Evolutionary conservation across 2,329 filamentous ascomycete genomes (phyloP).

Genomic region (Hymenoscyphus infarciens): DNA sequence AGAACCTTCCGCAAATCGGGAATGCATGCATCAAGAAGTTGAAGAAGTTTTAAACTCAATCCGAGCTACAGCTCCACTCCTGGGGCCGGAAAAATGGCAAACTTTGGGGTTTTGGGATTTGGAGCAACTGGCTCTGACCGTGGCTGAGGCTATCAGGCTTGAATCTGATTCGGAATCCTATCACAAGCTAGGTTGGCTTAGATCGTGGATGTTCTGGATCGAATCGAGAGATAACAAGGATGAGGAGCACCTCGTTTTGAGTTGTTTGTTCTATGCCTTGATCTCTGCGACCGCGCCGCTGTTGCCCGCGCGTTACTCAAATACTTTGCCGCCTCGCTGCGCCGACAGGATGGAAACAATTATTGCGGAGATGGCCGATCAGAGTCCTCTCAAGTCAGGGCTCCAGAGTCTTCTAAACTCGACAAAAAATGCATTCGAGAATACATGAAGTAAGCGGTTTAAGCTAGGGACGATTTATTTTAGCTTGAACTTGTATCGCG

Average conservation of each 20-base stretch:
- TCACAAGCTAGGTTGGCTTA: constrained; percentile 17
- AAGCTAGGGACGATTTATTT: no score
- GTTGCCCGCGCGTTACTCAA: constrained; percentile 18
- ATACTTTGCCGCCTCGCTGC: constrained; percentile 8
- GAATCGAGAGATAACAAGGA: constrained; percentile 12
- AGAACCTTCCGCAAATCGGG: neutral
- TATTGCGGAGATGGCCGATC: neutral
- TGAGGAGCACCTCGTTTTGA: constrained; percentile 12
- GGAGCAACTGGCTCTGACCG: constrained; percentile 13
- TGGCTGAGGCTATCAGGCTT: constrained; percentile 8
- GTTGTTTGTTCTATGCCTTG: constrained; percentile 19
- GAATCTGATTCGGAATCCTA: constrained; percentile 13
- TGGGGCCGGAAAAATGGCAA: constrained; percentile 16
- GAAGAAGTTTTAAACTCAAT: constrained; percentile 12
- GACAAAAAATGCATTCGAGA: no score
- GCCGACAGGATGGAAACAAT: constrained; percentile 12
- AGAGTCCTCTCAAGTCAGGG: neutral
- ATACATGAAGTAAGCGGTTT: no score
- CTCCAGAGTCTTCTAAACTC: neutral
- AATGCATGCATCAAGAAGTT: constrained; percentile 8
- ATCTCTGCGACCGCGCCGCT: constrained; percentile 18
- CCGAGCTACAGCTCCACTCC: neutral
- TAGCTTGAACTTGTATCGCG: no score
- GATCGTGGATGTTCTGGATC: constrained; percentile 27
- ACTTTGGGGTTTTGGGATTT: constrained; percentile 16